Evolutionary conservation across 768 basidiomycete species (phyloP).

Genomic region (Trametes elegans): DNA sequence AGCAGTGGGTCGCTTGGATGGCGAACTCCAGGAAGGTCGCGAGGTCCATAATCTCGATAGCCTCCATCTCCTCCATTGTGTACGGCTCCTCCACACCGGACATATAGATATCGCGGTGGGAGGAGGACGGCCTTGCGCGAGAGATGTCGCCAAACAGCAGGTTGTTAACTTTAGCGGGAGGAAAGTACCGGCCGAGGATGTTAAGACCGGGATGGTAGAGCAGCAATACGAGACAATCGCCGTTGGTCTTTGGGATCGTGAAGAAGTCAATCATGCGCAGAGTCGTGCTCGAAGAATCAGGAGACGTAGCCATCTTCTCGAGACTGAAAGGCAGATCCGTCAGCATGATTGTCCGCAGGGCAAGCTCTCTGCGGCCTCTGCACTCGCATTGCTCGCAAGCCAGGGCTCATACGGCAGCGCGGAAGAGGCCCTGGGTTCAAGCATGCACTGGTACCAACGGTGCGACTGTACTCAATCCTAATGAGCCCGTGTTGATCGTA

Average conservation of each 20-base stretch:
- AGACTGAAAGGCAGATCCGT: slow-evolving; percentile 36
- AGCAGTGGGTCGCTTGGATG: slow-evolving; percentile 69
- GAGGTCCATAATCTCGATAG: slow-evolving; percentile 71
- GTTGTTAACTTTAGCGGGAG: slow-evolving; percentile 62
- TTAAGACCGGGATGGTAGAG: slow-evolving; percentile 71
- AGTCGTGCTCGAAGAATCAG: slow-evolving; percentile 52
- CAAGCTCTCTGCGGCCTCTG: no score
- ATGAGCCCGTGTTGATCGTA: no score
- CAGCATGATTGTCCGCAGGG: no score
- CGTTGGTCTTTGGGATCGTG: slow-evolving; percentile 61
- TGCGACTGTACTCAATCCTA: no score
- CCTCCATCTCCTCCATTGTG: slow-evolving; percentile 51
- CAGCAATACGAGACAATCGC: slow-evolving; percentile 70
- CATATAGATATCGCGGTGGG: slow-evolving; percentile 52
- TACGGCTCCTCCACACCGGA: slow-evolving; percentile 45
- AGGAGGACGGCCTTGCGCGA: slow-evolving; percentile 39
- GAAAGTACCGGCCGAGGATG: slow-evolving; percentile 67
- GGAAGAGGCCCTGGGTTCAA: no score
- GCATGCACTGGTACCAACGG: no score
- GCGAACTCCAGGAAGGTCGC: slow-evolving; percentile 80
- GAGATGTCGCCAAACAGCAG: slow-evolving; percentile 58
- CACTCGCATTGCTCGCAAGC: no score
- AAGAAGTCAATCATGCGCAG: slow-evolving; percentile 63
- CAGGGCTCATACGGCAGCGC: no score
- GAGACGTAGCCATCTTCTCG: slow-evolving; percentile 44